Conservation (phyloP, 768 basidiomycete species). For the Strobilomyces confusus region DNA sequence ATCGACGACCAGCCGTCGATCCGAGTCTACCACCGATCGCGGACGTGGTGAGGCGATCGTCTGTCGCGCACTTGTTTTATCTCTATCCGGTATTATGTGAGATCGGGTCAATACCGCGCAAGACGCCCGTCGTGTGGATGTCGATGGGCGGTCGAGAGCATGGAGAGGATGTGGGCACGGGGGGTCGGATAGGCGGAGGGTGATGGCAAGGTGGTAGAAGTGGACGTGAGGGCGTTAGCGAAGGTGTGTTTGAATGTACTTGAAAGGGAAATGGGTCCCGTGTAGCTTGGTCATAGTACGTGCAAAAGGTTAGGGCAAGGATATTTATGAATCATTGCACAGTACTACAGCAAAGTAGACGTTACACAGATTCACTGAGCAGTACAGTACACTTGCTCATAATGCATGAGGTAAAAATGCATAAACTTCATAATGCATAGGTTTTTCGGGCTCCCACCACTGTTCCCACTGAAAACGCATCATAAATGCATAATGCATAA, state of each 20-base stretch:
- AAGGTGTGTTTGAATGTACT: conserved; percentile 64
- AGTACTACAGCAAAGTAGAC: no score
- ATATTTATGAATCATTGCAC: no score
- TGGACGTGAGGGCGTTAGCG: conserved; percentile 65
- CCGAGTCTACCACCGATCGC: conserved; percentile 50
- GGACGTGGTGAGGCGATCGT: conserved; percentile 70
- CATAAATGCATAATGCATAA: not conserved
- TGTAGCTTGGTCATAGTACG: no score
- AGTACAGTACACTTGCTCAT: no score
- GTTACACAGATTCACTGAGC: no score
- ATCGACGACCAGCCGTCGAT: conserved; percentile 35
- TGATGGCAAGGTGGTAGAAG: conserved; percentile 35
- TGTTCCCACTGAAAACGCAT: not conserved
- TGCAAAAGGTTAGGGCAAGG: no score
- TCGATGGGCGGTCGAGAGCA: conserved; percentile 8
- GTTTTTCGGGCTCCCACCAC: not conserved
- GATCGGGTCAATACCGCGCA: conserved; percentile 68
- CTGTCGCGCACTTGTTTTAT: conserved; percentile 83
- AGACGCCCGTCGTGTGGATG: conserved; percentile 67
- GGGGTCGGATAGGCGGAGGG: conserved; percentile 21
- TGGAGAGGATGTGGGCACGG: conserved; percentile 3
- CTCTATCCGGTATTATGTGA: conserved; percentile 79
- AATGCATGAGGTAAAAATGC: no score
- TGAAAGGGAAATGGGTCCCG: conserved; percentile 80
- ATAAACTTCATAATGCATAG: not conserved